phyloP scores from a whole-genome alignment of 306 rosid species.

The Carpinus viminea region DNA sequence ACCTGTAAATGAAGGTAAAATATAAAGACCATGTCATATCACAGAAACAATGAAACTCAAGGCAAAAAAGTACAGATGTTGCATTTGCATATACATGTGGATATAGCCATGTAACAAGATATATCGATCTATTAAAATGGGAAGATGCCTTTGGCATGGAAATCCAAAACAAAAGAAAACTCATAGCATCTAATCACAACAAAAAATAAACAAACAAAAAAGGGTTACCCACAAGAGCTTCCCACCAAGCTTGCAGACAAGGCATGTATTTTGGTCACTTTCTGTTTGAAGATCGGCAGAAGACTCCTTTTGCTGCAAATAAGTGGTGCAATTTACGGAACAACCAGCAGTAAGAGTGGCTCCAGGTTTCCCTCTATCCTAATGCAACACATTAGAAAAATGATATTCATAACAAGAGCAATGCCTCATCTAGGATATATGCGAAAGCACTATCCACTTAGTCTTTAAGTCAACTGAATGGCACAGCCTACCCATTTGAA shows the following conservation, averaged over 20 bases:
- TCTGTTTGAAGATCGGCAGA: slow-evolving; percentile 31
- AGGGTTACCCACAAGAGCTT: slow-evolving; percentile 70
- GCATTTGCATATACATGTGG: not conserved
- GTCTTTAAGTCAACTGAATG: slow-evolving; percentile 1
- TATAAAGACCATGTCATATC: not conserved
- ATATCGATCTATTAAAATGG: not conserved
- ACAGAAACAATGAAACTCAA: slow-evolving; percentile 20
- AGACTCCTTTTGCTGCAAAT: slow-evolving; percentile 44
- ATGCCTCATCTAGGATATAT: slow-evolving; percentile 12
- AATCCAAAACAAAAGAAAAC: not conserved
- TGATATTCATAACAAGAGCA: slow-evolving; percentile 18
- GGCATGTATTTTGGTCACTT: slow-evolving; percentile 45
- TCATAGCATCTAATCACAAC: slow-evolving; percentile 20
- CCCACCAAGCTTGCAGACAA: slow-evolving; percentile 63
- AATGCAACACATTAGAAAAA: slow-evolving; percentile 41
- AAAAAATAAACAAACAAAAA: slow-evolving; percentile 29
- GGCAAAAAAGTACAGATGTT: not conserved
- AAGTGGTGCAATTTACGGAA: slow-evolving; percentile 27
- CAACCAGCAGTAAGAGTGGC: slow-evolving; percentile 22
- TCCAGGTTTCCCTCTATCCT: slow-evolving; percentile 52
- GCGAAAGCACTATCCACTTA: not conserved
- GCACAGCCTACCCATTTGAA: not conserved
- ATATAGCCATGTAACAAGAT: not conserved
- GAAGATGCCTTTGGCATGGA: not conserved
- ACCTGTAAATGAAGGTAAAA: slow-evolving; percentile 40